Evolutionary conservation across 2,329 filamentous ascomycete species (phyloP).

Genomic region (Fusarium fujikuroi): DNA sequence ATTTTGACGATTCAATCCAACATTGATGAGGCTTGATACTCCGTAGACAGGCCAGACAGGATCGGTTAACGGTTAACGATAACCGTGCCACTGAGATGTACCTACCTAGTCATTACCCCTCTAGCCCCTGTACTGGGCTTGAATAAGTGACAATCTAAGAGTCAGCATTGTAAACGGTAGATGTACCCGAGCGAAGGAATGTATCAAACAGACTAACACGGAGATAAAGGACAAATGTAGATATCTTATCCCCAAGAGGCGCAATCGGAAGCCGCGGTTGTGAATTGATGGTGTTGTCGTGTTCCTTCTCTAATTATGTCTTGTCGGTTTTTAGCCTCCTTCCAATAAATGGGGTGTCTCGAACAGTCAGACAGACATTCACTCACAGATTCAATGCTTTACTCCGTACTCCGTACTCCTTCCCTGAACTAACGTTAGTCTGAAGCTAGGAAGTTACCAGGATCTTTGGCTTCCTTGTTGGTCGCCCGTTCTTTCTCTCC

Average conservation of each 20-base stretch:
- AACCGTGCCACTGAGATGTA: constrained; percentile 7
- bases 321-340: background rate
- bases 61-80: constrained; percentile 34
- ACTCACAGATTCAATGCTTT: background rate
- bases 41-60: background rate
- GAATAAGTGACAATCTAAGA: background rate
- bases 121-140: background rate
- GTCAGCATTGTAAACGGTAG: background rate
- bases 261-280: background rate
- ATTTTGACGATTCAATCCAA: background rate
- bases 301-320: constrained; percentile 1
- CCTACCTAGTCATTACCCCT: background rate
- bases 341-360: background rate
- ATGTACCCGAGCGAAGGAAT: background rate
- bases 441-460: background rate
- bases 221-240: background rate
- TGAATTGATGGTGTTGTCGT: constrained; percentile 9
- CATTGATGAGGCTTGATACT: background rate
- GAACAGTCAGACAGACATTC: background rate
- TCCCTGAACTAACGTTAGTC: background rate
- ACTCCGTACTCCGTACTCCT: background rate
- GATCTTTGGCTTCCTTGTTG: constrained; percentile 2
- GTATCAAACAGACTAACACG: background rate
- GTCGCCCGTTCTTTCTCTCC: background rate
- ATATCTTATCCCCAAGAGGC: background rate